Evolutionary conservation across 768 basidiomycete species (phyloP).

Genomic region (Hericium alpestre): DNA sequence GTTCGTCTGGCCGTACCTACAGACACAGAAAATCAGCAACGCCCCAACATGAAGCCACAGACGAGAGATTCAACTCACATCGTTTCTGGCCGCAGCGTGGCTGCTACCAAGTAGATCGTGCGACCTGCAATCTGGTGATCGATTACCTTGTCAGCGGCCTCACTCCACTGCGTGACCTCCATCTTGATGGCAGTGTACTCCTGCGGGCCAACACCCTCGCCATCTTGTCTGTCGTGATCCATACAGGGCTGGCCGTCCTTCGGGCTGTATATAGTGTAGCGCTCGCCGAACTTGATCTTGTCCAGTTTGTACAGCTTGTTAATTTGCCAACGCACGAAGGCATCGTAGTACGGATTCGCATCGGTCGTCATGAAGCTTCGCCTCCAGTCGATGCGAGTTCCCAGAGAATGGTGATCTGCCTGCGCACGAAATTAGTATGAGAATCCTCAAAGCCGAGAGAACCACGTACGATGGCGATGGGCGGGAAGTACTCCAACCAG

Average conservation of each 20-base stretch:
- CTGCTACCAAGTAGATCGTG: constrained; percentile 88
- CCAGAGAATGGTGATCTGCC: constrained; percentile 74
- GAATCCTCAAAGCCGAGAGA: neutral
- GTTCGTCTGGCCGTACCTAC: constrained; percentile 95
- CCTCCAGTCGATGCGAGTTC: constrained; percentile 97
- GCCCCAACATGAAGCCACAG: neutral
- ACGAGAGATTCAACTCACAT: constrained; percentile 46
- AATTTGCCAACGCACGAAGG: constrained; percentile 96
- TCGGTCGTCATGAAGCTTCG: constrained; percentile 90
- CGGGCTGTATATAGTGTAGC: constrained; percentile 96
- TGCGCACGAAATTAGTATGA: constrained; percentile 19
- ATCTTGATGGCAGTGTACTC: constrained; percentile 95
- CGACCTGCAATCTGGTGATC: constrained; percentile 62
- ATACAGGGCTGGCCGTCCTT: constrained; percentile 99
- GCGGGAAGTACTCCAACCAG: constrained; percentile 93
- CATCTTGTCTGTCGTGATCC: constrained; percentile 96
- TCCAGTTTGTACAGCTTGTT: constrained; percentile 80
- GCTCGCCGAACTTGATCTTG: constrained; percentile 96
- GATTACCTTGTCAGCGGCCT: constrained; percentile 51
- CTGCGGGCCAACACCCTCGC: constrained; percentile 89
- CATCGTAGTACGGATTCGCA: constrained; percentile 93
- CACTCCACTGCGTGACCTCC: constrained; percentile 81
- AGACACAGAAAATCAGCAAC: neutral
- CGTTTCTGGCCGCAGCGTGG: constrained; percentile 91
- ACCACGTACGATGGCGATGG: constrained; percentile 68